Evolutionary conservation across 169 alveolate species (phyloP).

Genomic region (Perkinsus olseni): DNA sequence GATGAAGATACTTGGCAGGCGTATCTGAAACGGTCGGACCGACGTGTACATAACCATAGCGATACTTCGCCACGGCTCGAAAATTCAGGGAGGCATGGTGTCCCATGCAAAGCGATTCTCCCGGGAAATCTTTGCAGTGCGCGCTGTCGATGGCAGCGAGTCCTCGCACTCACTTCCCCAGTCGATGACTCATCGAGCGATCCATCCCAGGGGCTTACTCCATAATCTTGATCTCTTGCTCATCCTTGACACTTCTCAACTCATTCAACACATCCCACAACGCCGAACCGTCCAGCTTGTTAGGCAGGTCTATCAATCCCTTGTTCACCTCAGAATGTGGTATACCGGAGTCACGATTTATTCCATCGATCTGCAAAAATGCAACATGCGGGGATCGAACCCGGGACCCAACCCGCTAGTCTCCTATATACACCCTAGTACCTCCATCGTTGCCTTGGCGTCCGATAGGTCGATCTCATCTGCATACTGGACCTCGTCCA

Average conservation of each 20-base stretch:
- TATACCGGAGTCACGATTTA: not conserved
- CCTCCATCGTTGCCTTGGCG: not conserved
- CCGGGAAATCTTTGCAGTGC: too few species aligned
- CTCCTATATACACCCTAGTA: not conserved
- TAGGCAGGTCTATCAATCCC: not conserved
- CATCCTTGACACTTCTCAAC: slow-evolving; percentile 6
- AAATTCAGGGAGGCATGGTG: too few species aligned
- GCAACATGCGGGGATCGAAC: too few species aligned
- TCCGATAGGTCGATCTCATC: not conserved
- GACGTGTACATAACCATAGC: too few species aligned
- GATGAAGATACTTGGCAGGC: not conserved
- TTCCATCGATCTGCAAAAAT: not conserved
- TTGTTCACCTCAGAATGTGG: not conserved
- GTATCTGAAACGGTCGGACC: not conserved
- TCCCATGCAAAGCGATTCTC: too few species aligned
- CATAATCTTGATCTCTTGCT: slow-evolving; percentile 6
- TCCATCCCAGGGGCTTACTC: too few species aligned
- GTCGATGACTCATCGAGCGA: too few species aligned
- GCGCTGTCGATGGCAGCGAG: too few species aligned
- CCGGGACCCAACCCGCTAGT: too few species aligned
- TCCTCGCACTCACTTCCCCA: too few species aligned
- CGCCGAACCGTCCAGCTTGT: not conserved
- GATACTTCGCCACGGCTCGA: too few species aligned
- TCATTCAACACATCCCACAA: slow-evolving; percentile 1
- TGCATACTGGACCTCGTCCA: not conserved